Conservation (phyloP, 2,329 filamentous ascomycete species). For the Arachnomyces sp. region DNA sequence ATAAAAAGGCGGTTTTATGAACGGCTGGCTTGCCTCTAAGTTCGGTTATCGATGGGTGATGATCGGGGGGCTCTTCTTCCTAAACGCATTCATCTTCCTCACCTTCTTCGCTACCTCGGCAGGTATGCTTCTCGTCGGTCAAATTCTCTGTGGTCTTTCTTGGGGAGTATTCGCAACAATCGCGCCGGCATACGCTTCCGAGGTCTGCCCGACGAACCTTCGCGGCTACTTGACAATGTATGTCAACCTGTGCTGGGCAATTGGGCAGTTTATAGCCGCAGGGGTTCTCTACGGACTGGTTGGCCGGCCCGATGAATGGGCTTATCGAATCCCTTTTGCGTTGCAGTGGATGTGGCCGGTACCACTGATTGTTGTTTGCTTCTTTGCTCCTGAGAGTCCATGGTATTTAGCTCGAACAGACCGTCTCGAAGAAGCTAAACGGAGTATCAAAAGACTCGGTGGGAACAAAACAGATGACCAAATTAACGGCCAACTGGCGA, state of each 20-base stretch:
- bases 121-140: constrained; percentile 18
- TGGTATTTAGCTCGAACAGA: constrained; percentile 13
- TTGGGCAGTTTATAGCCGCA: constrained; percentile 48
- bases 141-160: constrained; percentile 18
- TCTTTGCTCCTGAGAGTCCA: constrained; percentile 18
- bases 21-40: too few species aligned
- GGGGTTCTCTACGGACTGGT: constrained; percentile 15
- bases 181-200: constrained; percentile 56
- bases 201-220: constrained; percentile 53
- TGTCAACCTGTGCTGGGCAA: constrained; percentile 52
- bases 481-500: not conserved
- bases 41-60: too few species aligned
- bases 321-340: constrained; percentile 14
- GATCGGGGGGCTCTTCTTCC: not conserved
- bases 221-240: constrained; percentile 52
- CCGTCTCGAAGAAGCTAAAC: constrained; percentile 12
- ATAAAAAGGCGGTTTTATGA: too few species aligned
- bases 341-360: constrained; percentile 23
- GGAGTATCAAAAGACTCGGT: constrained; percentile 11
- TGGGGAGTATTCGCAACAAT: constrained; percentile 22
- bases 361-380: constrained; percentile 14
- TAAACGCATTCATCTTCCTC: constrained; percentile 18
- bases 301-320: constrained; percentile 4
- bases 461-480: constrained; percentile 5
- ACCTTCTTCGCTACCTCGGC: constrained; percentile 21